Percentiles rank a stretch among this genome's conserved stretches.
phyloP scores from a whole-genome alignment of 1,284 basidiomycete species.

The Boletus smithii region DNA sequence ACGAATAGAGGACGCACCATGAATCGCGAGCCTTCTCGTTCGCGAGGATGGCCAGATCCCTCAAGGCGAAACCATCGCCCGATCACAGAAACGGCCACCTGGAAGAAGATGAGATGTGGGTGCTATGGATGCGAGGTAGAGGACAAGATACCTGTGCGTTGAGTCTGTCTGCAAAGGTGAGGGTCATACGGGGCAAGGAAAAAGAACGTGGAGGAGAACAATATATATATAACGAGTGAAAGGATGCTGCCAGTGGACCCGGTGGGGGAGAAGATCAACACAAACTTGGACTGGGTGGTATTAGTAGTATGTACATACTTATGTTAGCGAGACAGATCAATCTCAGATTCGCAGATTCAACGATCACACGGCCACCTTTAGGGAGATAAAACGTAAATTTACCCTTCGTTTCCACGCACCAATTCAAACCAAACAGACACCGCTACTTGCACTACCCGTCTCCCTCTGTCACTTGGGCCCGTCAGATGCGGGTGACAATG shows the following conservation, averaged over 20 bases:
- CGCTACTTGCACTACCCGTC: background rate
- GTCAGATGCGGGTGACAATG: no score
- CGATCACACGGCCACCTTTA: constrained; percentile 16
- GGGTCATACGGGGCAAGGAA: constrained; percentile 31
- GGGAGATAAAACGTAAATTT: constrained; percentile 28
- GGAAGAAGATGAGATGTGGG: constrained; percentile 3
- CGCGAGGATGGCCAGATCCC: constrained; percentile 73
- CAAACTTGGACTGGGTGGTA: background rate
- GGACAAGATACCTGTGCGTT: constrained; percentile 38
- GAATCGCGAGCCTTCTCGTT: constrained; percentile 75
- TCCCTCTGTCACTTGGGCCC: no score
- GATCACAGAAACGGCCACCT: constrained; percentile 68
- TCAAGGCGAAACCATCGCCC: constrained; percentile 85
- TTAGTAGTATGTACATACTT: background rate
- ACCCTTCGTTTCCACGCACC: constrained; percentile 10
- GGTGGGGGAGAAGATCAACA: background rate
- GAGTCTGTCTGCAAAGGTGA: constrained; percentile 40
- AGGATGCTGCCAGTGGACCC: background rate
- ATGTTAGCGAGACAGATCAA: constrained; percentile 10
- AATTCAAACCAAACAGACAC: background rate
- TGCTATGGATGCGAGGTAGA: background rate
- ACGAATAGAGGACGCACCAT: constrained; percentile 43
- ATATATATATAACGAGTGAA: constrained; percentile 21
- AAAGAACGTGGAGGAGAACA: constrained; percentile 16
- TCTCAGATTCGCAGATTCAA: constrained; percentile 18